Evolutionary conservation across 1,284 basidiomycete species (phyloP).

Genomic region (Schizophyllum amplum): DNA sequence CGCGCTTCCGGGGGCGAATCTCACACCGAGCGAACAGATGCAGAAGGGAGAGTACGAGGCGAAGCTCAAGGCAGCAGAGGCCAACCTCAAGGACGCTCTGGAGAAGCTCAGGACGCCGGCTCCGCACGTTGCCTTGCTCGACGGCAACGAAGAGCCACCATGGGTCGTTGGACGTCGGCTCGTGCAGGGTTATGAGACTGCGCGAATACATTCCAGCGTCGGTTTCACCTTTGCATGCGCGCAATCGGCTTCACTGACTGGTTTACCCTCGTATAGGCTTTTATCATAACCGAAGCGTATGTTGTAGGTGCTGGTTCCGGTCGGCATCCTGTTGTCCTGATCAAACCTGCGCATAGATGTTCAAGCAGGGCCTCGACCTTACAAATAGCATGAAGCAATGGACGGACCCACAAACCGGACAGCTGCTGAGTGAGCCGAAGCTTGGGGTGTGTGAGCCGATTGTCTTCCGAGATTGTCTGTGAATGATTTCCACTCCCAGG

Average conservation of each 20-base stretch:
- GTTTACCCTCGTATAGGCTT: too few species aligned
- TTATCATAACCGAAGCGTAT: too few species aligned
- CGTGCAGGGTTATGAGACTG: background rate
- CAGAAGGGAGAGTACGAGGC: constrained; percentile 11
- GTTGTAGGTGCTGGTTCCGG: too few species aligned
- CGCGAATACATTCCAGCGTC: background rate
- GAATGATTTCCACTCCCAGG: background rate
- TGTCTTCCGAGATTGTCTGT: background rate
- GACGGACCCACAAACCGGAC: too few species aligned
- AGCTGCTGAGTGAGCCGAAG: background rate
- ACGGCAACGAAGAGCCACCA: constrained; percentile 5
- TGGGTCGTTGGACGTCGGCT: background rate
- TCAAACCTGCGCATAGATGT: too few species aligned
- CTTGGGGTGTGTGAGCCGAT: background rate
- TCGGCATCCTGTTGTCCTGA: too few species aligned
- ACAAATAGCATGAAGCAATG: too few species aligned
- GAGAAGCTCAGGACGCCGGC: background rate
- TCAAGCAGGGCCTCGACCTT: too few species aligned
- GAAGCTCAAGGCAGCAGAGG: constrained; percentile 3
- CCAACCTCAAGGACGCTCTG: background rate
- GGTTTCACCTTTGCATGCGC: too few species aligned
- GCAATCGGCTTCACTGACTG: too few species aligned
- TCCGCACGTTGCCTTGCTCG: background rate
- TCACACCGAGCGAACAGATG: constrained; percentile 6
- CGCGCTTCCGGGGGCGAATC: constrained; percentile 8